Evolutionary conservation across 768 basidiomycete genomes (phyloP).

Genomic region (Hygrocybe punicea): DNA sequence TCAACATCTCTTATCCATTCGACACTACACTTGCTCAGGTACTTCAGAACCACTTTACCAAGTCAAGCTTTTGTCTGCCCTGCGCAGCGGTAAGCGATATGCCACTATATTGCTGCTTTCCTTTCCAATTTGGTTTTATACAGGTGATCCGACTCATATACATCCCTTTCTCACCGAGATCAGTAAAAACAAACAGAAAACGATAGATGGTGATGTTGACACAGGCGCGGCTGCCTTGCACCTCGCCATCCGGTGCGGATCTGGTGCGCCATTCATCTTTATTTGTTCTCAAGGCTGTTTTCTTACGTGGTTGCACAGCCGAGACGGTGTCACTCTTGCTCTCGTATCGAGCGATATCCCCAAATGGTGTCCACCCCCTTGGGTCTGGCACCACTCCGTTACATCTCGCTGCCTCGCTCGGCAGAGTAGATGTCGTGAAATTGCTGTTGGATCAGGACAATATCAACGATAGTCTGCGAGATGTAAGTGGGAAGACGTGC

Average conservation of each 20-base stretch:
- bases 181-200: constrained; percentile 56
- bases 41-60: constrained; percentile 51
- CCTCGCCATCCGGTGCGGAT: constrained; percentile 78
- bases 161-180: constrained; percentile 80
- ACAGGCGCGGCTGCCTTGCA: constrained; percentile 74
- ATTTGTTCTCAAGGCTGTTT: neutral
- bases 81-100: constrained; percentile 52
- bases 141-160: constrained; percentile 76
- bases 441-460: constrained; percentile 74
- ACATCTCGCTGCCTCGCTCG: constrained; percentile 66
- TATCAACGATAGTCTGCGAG: constrained; percentile 74
- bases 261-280: constrained; percentile 44
- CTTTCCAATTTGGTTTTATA: neutral
- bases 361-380: constrained; percentile 72
- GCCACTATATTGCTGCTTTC: neutral
- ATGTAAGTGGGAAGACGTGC: constrained; percentile 63
- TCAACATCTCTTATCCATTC: neutral
- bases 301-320: constrained; percentile 34
- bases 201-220: constrained; percentile 50
- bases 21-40: neutral
- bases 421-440: constrained; percentile 66
- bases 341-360: constrained; percentile 71
- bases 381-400: constrained; percentile 72
- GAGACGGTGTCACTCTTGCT: constrained; percentile 68
- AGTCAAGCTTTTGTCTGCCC: constrained; percentile 60